Evolutionary conservation across 2,329 filamentous ascomycete genomes (phyloP).

Genomic region (Dactylonectria estremocensis): DNA sequence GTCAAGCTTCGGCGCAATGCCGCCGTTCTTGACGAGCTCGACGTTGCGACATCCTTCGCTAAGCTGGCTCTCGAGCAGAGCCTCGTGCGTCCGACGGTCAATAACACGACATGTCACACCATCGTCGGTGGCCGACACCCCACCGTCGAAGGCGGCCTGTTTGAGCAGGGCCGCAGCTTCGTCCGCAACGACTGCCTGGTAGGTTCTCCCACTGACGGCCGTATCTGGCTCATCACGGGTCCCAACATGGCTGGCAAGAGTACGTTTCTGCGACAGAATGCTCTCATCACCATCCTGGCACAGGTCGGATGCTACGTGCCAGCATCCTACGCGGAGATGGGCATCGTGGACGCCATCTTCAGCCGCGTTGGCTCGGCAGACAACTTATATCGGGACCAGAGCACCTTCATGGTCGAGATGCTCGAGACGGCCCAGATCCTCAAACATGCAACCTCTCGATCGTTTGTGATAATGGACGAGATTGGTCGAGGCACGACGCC

Average conservation of each 20-base stretch:
- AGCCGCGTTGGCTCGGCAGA: slow-evolving; percentile 95
- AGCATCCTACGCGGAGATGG: slow-evolving; percentile 86
- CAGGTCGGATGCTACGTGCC: slow-evolving; percentile 96
- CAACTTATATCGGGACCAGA: slow-evolving; percentile 94
- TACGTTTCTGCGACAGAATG: slow-evolving; percentile 96
- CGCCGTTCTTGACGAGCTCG: slow-evolving; percentile 91
- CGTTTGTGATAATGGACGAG: slow-evolving; percentile 99
- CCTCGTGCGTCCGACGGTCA: slow-evolving; percentile 82
- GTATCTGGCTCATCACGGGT: slow-evolving; percentile 79
- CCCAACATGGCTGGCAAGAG: slow-evolving; percentile 99
- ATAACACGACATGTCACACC: slow-evolving; percentile 75
- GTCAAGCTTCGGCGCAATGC: slow-evolving; percentile 92
- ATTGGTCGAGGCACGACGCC: slow-evolving; percentile 95
- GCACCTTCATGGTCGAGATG: slow-evolving; percentile 99
- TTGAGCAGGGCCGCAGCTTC: slow-evolving; percentile 85
- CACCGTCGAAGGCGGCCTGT: slow-evolving; percentile 88
- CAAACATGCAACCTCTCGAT: slow-evolving; percentile 84
- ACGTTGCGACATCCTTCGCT: slow-evolving; percentile 90
- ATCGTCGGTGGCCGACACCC: slow-evolving; percentile 92
- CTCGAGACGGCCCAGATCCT: slow-evolving; percentile 94
- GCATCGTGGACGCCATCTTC: slow-evolving; percentile 96
- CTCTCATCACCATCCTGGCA: slow-evolving; percentile 92
- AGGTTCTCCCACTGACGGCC: slow-evolving; percentile 75
- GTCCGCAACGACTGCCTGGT: slow-evolving; percentile 89
- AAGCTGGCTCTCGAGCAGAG: slow-evolving; percentile 81